These are phyloP conservation scores for Xylaria sp. DNA, from an alignment of 495 filamentous ascomycete genomes.

Conservation along the genomic window DNA sequence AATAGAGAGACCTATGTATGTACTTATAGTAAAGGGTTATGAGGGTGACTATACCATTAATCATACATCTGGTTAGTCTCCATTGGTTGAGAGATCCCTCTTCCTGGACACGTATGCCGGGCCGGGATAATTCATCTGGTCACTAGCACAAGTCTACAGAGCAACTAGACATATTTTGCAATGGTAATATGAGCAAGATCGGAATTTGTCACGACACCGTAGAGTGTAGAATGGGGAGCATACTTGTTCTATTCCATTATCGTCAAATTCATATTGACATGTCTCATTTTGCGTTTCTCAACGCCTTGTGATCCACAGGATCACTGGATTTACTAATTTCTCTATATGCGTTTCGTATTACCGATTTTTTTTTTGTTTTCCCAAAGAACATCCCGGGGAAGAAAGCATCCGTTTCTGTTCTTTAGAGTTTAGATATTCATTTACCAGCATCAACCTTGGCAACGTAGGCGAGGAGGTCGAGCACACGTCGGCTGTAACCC, in stretches of 20 bases:
- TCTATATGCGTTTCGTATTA: conserved; percentile 9
- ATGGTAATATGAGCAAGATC: not conserved
- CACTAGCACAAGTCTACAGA: no score
- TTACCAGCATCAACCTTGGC: conserved; percentile 77
- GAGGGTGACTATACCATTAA: conserved; percentile 16
- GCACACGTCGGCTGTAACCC: conserved; percentile 98
- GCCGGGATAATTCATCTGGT: no score
- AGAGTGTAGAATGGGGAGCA: not conserved
- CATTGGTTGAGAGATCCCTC: not conserved
- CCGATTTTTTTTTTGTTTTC: no score
- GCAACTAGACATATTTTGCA: not conserved
- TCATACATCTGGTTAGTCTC: not conserved
- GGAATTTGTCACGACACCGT: not conserved
- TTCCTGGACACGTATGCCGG: not conserved
- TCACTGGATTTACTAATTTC: conserved; percentile 10
- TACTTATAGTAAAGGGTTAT: conserved; percentile 26
- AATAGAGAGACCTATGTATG: conserved; percentile 22
- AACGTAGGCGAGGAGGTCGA: conserved; percentile 94
- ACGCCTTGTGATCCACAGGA: conserved; percentile 22
- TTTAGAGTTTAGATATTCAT: conserved; percentile 66
- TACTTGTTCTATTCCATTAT: conserved; percentile 23
- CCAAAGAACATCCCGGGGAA: not conserved
- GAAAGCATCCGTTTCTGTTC: conserved; percentile 43
- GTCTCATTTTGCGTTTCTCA: conserved; percentile 17
- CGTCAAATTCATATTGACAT: conserved; percentile 27